Conservation (phyloP, 169 alveolate species). For the Eimeria zaria region DNA sequence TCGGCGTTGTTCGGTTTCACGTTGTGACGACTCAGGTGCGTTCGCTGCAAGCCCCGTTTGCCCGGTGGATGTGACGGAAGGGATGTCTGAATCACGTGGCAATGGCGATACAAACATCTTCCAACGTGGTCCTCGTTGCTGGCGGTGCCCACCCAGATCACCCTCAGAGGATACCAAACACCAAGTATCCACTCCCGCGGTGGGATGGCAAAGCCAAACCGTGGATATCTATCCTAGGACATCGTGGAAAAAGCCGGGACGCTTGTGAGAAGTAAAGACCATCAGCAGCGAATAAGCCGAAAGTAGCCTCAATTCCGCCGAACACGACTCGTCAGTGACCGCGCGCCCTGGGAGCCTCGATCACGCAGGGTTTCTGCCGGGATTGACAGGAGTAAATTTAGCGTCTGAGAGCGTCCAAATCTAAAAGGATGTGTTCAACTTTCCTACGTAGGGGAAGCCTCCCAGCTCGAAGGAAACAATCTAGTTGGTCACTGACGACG, state of each 20-base stretch:
- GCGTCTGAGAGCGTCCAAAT: neutral
- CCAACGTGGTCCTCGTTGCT: conserved; percentile 10
- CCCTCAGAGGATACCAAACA: neutral
- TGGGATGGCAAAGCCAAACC: conserved; percentile 17
- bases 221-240: neutral
- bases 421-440: conserved; percentile 5
- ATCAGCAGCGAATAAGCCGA: conserved; percentile 7
- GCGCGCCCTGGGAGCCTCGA: conserved; percentile 13
- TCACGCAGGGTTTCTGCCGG: neutral
- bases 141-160: conserved; percentile 24
- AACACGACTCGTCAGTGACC: conserved; percentile 37
- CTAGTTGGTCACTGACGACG: conserved; percentile 13
- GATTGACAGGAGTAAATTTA: neutral
- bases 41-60: neutral
- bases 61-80: conserved; percentile 35
- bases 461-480: conserved; percentile 1
- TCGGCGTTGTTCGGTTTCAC: conserved; percentile 7
- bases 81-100: conserved; percentile 58
- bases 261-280: neutral
- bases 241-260: neutral
- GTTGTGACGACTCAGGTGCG: neutral
- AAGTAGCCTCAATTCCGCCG: conserved; percentile 4
- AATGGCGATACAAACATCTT: conserved; percentile 75
- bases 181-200: conserved; percentile 17
- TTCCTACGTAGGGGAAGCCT: neutral